phyloP scores from a whole-genome alignment of 345 rosid species.

The Eucalyptus camaldulensis region DNA sequence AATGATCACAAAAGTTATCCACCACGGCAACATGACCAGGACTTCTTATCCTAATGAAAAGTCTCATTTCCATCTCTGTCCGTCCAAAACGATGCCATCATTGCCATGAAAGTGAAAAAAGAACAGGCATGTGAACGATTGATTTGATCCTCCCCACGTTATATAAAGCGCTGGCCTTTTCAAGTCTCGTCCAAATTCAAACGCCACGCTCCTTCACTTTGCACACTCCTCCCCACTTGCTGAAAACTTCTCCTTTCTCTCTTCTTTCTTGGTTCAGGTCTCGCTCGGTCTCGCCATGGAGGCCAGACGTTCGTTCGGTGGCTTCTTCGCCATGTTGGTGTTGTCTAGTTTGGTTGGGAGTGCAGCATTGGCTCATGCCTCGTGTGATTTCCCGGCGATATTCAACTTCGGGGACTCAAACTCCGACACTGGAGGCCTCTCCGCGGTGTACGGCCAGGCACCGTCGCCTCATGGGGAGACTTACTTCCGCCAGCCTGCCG shows the following conservation, averaged over 20 bases:
- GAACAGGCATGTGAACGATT: not conserved
- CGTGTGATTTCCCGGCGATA: constrained; percentile 57
- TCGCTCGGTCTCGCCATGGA: not conserved
- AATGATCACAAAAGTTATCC: not conserved
- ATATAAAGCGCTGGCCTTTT: not conserved
- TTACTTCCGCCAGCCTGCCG: constrained; percentile 63
- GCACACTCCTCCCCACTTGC: not conserved
- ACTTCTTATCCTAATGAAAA: not conserved
- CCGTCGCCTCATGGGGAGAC: constrained; percentile 57
- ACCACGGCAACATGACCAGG: not conserved
- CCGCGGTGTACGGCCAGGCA: constrained; percentile 77
- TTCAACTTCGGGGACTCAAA: constrained; percentile 94
- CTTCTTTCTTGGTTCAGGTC: not conserved
- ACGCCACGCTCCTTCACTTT: not conserved
- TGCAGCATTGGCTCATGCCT: not conserved
- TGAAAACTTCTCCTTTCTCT: not conserved
- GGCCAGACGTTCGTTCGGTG: not conserved
- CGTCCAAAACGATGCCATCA: not conserved
- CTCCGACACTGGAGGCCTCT: constrained; percentile 88
- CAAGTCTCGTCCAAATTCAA: not conserved
- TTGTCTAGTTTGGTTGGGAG: not conserved
- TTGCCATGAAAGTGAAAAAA: not conserved
- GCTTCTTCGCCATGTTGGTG: not conserved
- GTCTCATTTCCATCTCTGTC: not conserved
- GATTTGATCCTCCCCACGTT: not conserved